Percentiles rank a stretch among this genome's conserved stretches.
phyloP scores from a whole-genome alignment of 1,284 basidiomycete species.

The Cryptococcus sp. region DNA sequence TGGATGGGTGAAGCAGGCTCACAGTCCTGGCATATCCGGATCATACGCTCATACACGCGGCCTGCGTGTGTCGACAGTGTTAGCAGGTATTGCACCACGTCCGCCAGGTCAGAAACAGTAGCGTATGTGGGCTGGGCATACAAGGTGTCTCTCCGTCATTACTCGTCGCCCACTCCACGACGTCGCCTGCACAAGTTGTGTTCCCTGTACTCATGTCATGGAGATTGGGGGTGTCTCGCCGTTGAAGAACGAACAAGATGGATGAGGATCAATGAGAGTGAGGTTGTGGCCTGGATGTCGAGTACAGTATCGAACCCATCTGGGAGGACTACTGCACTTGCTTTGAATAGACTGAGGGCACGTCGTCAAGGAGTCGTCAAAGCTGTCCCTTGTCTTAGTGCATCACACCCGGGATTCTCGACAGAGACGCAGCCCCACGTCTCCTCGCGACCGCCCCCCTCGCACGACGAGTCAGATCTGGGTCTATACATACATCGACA shows the following conservation, averaged over 20 bases:
- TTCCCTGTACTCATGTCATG: background rate
- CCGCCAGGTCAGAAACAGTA: too few species aligned
- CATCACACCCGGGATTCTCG: background rate
- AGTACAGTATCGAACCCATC: too few species aligned
- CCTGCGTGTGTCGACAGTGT: background rate
- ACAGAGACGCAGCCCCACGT: background rate
- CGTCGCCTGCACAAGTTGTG: constrained; percentile 5
- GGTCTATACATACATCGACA: background rate
- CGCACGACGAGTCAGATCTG: too few species aligned
- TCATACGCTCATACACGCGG: constrained; percentile 5
- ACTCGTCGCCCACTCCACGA: constrained; percentile 2
- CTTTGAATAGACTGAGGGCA: too few species aligned
- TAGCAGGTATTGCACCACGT: background rate
- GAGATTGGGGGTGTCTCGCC: background rate
- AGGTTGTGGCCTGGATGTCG: too few species aligned
- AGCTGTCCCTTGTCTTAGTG: background rate
- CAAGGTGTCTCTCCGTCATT: constrained; percentile 6
- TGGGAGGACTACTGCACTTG: too few species aligned
- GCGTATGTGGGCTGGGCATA: background rate
- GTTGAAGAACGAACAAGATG: background rate
- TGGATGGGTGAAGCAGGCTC: background rate
- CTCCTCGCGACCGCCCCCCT: too few species aligned
- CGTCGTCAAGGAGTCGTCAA: too few species aligned
- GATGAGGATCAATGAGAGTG: background rate
- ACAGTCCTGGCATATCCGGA: constrained; percentile 6